Conservation (phyloP, 257 asterid genomes). For the Leptodermis oblonga region DNA sequence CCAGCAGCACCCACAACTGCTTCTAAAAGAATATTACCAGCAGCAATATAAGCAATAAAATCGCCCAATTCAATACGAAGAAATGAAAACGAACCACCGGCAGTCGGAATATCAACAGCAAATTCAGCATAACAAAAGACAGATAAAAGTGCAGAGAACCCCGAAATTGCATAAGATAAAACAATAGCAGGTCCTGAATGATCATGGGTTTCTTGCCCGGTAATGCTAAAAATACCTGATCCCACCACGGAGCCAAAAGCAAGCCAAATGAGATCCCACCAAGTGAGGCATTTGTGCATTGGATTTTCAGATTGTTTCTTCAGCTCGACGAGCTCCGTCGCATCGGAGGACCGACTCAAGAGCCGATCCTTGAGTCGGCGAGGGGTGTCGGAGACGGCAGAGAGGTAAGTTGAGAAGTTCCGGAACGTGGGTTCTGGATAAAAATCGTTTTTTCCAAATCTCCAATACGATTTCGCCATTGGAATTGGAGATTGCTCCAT, state of each 20-base stretch:
- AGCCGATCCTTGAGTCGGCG: slow-evolving; percentile 75
- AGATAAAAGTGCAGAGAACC: slow-evolving; percentile 76
- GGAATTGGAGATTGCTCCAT: neutral
- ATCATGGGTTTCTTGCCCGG: slow-evolving; percentile 71
- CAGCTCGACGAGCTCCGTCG: slow-evolving; percentile 47
- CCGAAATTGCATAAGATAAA: slow-evolving; percentile 75
- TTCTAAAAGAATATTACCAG: slow-evolving; percentile 76
- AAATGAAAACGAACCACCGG: slow-evolving; percentile 91
- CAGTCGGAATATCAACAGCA: slow-evolving; percentile 83
- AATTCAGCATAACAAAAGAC: slow-evolving; percentile 92
- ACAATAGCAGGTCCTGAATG: slow-evolving; percentile 85
- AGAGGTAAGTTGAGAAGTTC: slow-evolving; percentile 45
- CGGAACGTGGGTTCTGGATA: slow-evolving; percentile 88
- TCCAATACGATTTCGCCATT: slow-evolving; percentile 55
- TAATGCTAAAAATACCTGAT: slow-evolving; percentile 82
- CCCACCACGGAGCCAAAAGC: slow-evolving; percentile 95
- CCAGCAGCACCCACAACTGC: slow-evolving; percentile 97
- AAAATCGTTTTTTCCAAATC: slow-evolving; percentile 75
- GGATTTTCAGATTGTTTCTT: slow-evolving; percentile 67
- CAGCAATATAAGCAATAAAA: slow-evolving; percentile 84
- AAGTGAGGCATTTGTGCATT: slow-evolving; percentile 72
- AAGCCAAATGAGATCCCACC: slow-evolving; percentile 97
- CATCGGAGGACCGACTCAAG: slow-evolving; percentile 61
- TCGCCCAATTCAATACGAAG: slow-evolving; percentile 90
- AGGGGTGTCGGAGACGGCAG: slow-evolving; percentile 62